Conservation (phyloP, 2,329 filamentous ascomycete species). For the Cytospora mali region DNA sequence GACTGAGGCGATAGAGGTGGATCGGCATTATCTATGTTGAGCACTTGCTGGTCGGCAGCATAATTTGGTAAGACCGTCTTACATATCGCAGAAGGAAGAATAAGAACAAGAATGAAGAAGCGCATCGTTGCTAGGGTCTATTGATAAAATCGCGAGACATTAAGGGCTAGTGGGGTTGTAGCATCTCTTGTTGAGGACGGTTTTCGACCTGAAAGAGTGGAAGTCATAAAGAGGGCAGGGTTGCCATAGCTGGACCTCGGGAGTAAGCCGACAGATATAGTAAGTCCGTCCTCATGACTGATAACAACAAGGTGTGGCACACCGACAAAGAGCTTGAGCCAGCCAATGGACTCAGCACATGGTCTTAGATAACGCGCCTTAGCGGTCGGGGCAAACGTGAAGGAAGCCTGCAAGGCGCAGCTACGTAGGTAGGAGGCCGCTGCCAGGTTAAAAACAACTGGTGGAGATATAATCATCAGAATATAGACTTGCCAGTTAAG, state of each 20-base stretch:
- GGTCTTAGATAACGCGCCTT: background rate
- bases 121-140: background rate
- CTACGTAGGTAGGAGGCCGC: too few species aligned
- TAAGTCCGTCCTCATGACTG: background rate
- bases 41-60: slow-evolving; percentile 14
- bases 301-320: background rate
- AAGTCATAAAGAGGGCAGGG: background rate
- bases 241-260: background rate
- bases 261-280: background rate
- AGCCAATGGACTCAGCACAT: background rate
- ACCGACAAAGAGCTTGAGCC: background rate
- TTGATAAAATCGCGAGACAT: background rate
- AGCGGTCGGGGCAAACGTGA: background rate
- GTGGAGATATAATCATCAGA: background rate
- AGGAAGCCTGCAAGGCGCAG: background rate
- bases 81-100: background rate
- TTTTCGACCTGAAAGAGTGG: background rate
- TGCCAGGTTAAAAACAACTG: background rate
- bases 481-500: background rate
- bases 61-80: background rate
- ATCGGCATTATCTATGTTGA: slow-evolving; percentile 1
- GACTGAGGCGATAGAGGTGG: background rate
- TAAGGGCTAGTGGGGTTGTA: background rate
- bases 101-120: background rate
- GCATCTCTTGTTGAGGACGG: background rate